Evolutionary conservation across 495 filamentous ascomycete species (phyloP), one percentile per base, ranked within the genome.

Genomic region (Elasticomyces elasticus): DNA sequence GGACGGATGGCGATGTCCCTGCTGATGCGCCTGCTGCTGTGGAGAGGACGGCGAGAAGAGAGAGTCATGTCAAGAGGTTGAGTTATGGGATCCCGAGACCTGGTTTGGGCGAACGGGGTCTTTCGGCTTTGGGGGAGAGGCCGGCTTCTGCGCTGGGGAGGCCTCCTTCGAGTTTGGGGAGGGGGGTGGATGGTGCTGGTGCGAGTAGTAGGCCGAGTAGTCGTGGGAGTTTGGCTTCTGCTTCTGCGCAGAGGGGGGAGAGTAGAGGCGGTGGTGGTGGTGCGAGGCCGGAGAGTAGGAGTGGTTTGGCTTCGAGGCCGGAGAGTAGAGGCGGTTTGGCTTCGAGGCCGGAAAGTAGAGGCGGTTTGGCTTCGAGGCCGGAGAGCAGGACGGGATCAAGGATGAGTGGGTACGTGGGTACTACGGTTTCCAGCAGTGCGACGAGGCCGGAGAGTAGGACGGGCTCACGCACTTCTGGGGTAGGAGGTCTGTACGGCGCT

Each of bases 131-230:
- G 1, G 23, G 19, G 1, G 56, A 30, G 49, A 49, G 67, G 72
- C 55, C 73, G 67, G 62, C 65, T 70, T 59, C 71, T 82, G 71
- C 62, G 69, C 67, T 28, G 71, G 72, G 62, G 70, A 77, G 58
- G 77, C 75, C 54, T 69, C 75, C 45, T 77, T 77, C 31, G 71
- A 37, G 31, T n/a, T n/a, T 10, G n/a, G n/a, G 10, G n/a, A 37
- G 31, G 10, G n/a, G 10, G 31, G 31, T 37, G n/a, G 31, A n/a
- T n/a, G 31, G 31, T 20, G 76, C 43, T 70, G 59, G 66, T 13
- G 66, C 71, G 17, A 58, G 63, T 33, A 77, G 76, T 57, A 74
- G 81, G 27, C 82, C 82, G 9, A 81, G 78, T 65, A 82, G 79
- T 60, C 73, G 81, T 41, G 76, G 79, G 57, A 82, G 79, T 60